Conservation (phyloP, 1,139 yeast species). For the Blastobotrys raffinosifermentans region DNA sequence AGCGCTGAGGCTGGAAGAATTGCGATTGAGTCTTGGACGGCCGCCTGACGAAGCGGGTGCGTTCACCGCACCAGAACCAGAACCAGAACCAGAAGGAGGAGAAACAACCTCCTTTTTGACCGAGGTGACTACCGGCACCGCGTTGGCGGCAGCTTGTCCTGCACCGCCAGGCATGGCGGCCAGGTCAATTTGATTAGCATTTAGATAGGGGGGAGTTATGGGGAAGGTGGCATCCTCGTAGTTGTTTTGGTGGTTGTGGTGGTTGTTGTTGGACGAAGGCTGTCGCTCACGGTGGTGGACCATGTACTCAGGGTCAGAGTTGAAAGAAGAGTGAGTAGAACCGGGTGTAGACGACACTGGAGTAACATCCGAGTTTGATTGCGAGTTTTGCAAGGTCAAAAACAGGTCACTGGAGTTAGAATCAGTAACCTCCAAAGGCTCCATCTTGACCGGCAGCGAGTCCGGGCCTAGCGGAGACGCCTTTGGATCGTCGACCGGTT, state of each 20-base stretch:
- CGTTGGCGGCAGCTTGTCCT: too few relatives aligned
- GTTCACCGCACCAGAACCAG: too few relatives aligned
- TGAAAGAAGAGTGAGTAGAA: constrained; percentile 3
- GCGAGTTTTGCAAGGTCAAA: too few relatives aligned
- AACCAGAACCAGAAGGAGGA: too few relatives aligned
- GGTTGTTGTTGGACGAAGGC: neutral
- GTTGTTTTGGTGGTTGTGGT: neutral
- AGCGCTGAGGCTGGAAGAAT: constrained; percentile 1
- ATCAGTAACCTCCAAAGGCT: neutral
- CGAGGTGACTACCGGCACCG: too few relatives aligned
- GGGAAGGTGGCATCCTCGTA: constrained; percentile 1
- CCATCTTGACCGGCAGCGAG: neutral
- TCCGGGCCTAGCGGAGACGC: neutral
- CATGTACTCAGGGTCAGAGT: constrained; percentile 2
- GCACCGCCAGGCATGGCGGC: too few relatives aligned
- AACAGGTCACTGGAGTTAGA: too few relatives aligned
- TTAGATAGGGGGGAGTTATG: constrained; percentile 5
- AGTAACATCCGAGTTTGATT: neutral
- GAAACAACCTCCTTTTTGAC: too few relatives aligned
- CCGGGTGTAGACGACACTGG: constrained; percentile 6
- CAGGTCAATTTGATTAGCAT: too few relatives aligned
- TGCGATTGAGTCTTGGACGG: too few relatives aligned
- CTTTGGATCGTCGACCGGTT: neutral
- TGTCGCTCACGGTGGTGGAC: neutral
- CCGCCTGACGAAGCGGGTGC: too few relatives aligned